Base-by-base conservation (phyloP, 805 yeast genomes). In the Lipomyces orientalis region DNA sequence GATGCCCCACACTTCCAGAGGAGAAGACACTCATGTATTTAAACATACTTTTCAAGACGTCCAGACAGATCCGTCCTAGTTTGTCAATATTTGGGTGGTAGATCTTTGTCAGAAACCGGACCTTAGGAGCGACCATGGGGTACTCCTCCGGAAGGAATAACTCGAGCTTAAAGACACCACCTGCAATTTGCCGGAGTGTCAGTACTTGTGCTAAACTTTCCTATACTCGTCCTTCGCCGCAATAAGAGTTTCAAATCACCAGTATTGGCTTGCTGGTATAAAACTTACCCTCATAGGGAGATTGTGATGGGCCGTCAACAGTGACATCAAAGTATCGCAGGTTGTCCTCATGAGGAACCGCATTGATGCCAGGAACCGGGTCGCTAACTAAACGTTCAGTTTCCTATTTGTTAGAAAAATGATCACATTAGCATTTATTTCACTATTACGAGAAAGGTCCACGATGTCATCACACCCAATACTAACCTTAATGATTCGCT, bases 1-100 rank as follows among this genome's bases (percentile, higher is more conserved):
- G 10, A 7, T 6, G 12, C 7, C 55, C 10, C 14, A 19, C 7
- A 25, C n/a, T 4, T 4, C n/a, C n/a, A 12, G 12, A 29, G 12
- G n/a, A 4, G n/a, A 55, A 19, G 14, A 55, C 22, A 29, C 58
- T 12, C 37, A 16, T 14, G 25, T 2, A 29, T 8, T 16, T 14
- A 16, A 12, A n/a, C 79, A 29, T 66, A 79, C 80, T 85, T 80
- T 94, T 95, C 77, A 95, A 83, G 54, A 95, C 98, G 77, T 95
- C 98, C 61, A 95, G 84, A 80, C 99, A 95, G 74, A 95, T 94
- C 71, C 99, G 85, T 8, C 99, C 99, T 71, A 95, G 83, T 77
- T 95, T 86, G 77, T 95, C 99, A 73, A 95, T 95, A 79, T 95
- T 95, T 55, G 97, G 99, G 76, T 95, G 99, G 78, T 95, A 95